Conservation (phyloP, 352 stramenopile genomes). For the Phytopythium ostracodes region DNA sequence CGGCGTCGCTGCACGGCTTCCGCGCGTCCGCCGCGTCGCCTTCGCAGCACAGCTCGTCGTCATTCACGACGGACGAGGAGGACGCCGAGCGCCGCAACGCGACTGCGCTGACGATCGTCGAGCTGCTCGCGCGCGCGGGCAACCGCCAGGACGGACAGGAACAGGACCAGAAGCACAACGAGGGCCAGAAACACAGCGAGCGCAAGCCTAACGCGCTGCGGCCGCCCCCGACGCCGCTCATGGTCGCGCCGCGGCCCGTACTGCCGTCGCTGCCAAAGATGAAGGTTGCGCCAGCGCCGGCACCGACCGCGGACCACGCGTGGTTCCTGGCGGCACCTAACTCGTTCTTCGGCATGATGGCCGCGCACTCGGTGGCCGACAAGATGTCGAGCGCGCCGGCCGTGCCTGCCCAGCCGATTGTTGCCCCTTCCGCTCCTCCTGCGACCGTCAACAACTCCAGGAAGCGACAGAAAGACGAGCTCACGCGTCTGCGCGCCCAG, state of each 20-base stretch:
- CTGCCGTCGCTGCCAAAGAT: constrained; percentile 37
- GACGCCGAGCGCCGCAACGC: constrained; percentile 30
- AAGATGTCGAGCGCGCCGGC: background rate
- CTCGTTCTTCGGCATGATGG: constrained; percentile 7
- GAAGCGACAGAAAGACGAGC: constrained; percentile 56
- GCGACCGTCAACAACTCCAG: constrained; percentile 40
- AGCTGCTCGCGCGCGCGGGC: constrained; percentile 23
- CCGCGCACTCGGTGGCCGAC: constrained; percentile 3
- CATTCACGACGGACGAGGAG: constrained; percentile 21
- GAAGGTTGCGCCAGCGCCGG: constrained; percentile 18
- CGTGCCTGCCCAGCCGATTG: background rate
- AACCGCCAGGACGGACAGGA: constrained; percentile 6
- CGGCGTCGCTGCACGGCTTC: background rate
- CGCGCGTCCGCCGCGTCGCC: background rate
- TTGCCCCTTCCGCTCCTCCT: background rate
- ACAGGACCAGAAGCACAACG: constrained; percentile 11
- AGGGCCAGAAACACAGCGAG: background rate
- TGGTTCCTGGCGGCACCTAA: constrained; percentile 7
- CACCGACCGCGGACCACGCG: background rate
- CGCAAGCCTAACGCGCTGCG: background rate
- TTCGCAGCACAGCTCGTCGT: constrained; percentile 11
- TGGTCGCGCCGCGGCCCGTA: constrained; percentile 14
- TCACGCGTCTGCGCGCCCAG: constrained; percentile 38
- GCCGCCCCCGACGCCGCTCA: constrained; percentile 16
- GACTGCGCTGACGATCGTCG: constrained; percentile 37